phyloP scores from a whole-genome alignment of 176 grass and related monocot genomes.

The Cenchrus fungigraminus region DNA sequence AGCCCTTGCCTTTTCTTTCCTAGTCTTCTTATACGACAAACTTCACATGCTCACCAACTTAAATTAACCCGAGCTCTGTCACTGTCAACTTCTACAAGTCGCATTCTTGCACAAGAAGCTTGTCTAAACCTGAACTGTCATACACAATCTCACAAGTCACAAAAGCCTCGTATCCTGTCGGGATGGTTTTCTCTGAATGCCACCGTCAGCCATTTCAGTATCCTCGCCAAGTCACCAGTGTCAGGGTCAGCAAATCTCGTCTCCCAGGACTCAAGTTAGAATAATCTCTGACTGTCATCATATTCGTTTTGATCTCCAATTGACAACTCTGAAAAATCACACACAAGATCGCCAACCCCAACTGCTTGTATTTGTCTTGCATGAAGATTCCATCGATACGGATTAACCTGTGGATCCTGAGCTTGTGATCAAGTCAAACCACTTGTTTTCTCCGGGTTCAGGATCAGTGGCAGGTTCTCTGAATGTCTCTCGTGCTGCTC shows the following conservation, averaged over 20 bases:
- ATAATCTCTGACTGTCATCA: neutral
- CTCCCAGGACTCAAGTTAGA: neutral
- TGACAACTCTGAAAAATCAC: neutral
- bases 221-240: neutral
- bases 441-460: neutral
- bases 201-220: neutral
- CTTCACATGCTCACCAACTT: neutral
- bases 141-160: neutral
- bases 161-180: neutral
- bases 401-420: neutral
- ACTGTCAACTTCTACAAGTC: neutral
- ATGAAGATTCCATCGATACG: conserved; percentile 15
- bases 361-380: neutral
- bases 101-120: conserved; percentile 30
- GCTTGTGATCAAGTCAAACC: neutral
- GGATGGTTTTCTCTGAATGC: neutral
- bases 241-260: conserved; percentile 5
- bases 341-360: neutral
- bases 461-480: conserved; percentile 33
- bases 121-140: neutral
- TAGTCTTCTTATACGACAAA: neutral
- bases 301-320: conserved; percentile 23
- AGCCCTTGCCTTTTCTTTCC: neutral
- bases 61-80: neutral
- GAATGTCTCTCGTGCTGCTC: conserved; percentile 6